These are phyloP conservation scores for Mortierella sp. DNA, from an alignment of 371 early-diverging fungal genomes.

Conservation along the genomic window DNA sequence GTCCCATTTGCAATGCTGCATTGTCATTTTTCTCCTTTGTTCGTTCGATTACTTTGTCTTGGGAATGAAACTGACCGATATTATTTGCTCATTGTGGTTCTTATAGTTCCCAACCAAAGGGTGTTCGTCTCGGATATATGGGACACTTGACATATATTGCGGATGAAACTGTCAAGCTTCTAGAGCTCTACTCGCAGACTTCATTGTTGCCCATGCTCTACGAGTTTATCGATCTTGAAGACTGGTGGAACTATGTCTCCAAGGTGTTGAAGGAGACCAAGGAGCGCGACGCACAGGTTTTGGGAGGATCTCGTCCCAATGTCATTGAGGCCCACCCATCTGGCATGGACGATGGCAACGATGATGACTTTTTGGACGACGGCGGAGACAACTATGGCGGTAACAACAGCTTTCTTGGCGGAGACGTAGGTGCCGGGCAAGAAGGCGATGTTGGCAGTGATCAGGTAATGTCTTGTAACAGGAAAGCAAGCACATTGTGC, in stretches of 20 bases:
- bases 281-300: slow-evolving; percentile 87
- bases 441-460: slow-evolving; percentile 69
- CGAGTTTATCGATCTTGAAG: slow-evolving; percentile 78
- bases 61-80: neutral
- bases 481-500: no score
- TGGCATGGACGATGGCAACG: slow-evolving; percentile 40
- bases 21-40: neutral
- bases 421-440: slow-evolving; percentile 62
- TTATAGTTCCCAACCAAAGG: slow-evolving; percentile 81
- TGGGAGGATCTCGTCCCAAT: slow-evolving; percentile 88
- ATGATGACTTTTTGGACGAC: slow-evolving; percentile 62
- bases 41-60: slow-evolving; percentile 42
- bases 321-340: slow-evolving; percentile 34
- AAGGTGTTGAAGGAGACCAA: slow-evolving; percentile 85
- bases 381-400: slow-evolving; percentile 60
- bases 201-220: slow-evolving; percentile 56
- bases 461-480: slow-evolving; percentile 40
- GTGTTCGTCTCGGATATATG: slow-evolving; percentile 95
- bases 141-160: slow-evolving; percentile 97
- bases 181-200: slow-evolving; percentile 71
- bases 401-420: slow-evolving; percentile 46
- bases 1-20: slow-evolving; percentile 6
- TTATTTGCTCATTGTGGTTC: neutral
- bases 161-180: slow-evolving; percentile 91
- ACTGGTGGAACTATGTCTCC: slow-evolving; percentile 90